Percentiles rank a stretch among this genome's conserved stretches.
phyloP scores from a whole-genome alignment of 2,329 filamentous ascomycete species.

The Microsporum audouinii region DNA sequence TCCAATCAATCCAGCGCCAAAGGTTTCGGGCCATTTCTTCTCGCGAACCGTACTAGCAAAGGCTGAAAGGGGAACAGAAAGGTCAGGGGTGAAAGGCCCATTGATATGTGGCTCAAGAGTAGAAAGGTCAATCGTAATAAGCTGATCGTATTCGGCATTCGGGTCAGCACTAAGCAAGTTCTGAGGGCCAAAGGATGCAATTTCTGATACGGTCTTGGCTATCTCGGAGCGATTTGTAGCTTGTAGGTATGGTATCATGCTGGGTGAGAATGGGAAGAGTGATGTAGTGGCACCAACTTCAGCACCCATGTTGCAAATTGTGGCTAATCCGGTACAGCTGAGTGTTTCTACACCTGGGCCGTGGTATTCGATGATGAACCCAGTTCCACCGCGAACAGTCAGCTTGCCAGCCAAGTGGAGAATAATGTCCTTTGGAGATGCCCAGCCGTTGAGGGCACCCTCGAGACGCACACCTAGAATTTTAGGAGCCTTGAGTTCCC shows the following conservation, averaged over 20 bases:
- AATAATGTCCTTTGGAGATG: constrained; percentile 91
- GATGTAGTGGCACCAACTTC: constrained; percentile 95
- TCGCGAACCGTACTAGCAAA: constrained; percentile 76
- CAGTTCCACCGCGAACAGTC: constrained; percentile 87
- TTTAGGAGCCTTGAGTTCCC: constrained; percentile 93
- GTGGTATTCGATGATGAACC: constrained; percentile 88
- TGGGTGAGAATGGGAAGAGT: constrained; percentile 81
- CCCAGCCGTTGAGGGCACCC: constrained; percentile 79
- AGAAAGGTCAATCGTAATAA: constrained; percentile 83
- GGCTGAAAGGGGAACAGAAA: constrained; percentile 80
- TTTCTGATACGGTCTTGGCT: constrained; percentile 53
- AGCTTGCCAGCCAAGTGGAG: constrained; percentile 76
- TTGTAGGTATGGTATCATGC: constrained; percentile 73
- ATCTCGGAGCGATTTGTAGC: constrained; percentile 69
- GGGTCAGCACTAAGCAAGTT: constrained; percentile 66
- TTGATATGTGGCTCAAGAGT: constrained; percentile 92
- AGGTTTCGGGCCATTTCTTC: constrained; percentile 80
- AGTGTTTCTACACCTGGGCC: constrained; percentile 81
- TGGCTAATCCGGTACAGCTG: constrained; percentile 87
- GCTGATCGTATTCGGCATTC: constrained; percentile 75
- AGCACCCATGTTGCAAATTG: constrained; percentile 74
- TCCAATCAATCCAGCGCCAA: constrained; percentile 88
- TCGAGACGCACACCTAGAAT: constrained; percentile 75
- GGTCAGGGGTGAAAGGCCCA: constrained; percentile 89
- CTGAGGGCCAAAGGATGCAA: constrained; percentile 47